A percentile compares a stretch with the other conserved stretches of the same genome.
These are phyloP conservation scores for Agapanthus africanus DNA, from an alignment of 106 monocot species.

Conservation along the genomic window DNA sequence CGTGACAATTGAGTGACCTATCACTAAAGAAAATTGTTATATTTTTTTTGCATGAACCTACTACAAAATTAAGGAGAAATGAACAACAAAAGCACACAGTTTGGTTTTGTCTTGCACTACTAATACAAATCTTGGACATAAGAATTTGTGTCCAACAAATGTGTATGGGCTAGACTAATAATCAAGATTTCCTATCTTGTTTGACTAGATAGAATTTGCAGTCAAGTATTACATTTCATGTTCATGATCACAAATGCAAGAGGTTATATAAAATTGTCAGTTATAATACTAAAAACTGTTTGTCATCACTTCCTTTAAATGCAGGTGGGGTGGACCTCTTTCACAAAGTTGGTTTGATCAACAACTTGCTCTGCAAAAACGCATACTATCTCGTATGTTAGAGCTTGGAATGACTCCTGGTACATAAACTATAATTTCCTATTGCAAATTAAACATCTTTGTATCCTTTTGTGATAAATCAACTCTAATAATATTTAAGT, in stretches of 20 bases:
- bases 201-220: not conserved
- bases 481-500: not conserved
- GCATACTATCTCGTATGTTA: slow-evolving; percentile 62
- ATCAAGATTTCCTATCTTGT: not conserved
- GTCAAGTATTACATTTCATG: not conserved
- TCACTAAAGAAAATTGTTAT: no score
- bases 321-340: slow-evolving; percentile 95
- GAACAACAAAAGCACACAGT: no score
- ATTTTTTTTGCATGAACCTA: no score
- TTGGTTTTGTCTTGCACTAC: no score
- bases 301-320: not conserved
- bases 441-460: not conserved
- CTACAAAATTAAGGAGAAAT: no score
- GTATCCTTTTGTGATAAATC: not conserved
- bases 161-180: not conserved
- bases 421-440: slow-evolving; percentile 22
- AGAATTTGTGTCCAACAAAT: not conserved
- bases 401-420: slow-evolving; percentile 97
- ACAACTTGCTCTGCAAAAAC: slow-evolving; percentile 68
- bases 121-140: no score
- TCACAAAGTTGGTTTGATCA: slow-evolving; percentile 79
- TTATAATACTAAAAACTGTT: not conserved
- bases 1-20: no score
- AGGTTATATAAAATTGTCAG: not conserved
- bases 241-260: not conserved